Evolutionary conservation across 768 basidiomycete species (phyloP).

Genomic region (Rhodocollybia butyracea): DNA sequence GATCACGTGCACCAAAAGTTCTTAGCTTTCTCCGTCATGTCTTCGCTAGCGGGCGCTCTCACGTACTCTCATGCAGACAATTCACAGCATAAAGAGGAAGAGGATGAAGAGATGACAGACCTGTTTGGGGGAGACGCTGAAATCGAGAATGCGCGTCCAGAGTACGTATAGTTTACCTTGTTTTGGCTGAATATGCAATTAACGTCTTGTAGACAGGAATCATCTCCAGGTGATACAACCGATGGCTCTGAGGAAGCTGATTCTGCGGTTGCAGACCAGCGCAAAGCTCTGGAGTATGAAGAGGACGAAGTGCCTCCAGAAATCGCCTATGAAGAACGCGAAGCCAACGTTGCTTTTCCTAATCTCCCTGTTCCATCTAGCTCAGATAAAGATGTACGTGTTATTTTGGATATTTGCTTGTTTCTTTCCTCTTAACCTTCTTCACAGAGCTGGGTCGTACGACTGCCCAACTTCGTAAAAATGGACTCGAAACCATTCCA

Average conservation of each 20-base stretch:
- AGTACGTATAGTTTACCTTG: neutral
- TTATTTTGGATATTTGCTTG: neutral
- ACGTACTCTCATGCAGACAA: no score
- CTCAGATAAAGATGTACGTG: constrained; percentile 78
- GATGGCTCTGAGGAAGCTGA: constrained; percentile 57
- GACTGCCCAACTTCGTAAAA: constrained; percentile 91
- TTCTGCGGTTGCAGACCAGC: constrained; percentile 24
- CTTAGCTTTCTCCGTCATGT: no score
- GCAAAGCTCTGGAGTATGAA: constrained; percentile 76
- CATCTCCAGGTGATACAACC: constrained; percentile 26
- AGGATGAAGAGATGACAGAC: constrained; percentile 68
- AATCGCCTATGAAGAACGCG: constrained; percentile 52
- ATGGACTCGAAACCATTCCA: constrained; percentile 90
- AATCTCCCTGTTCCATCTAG: constrained; percentile 80
- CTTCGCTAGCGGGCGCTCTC: no score
- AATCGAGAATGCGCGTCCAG: constrained; percentile 13
- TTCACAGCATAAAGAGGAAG: constrained; percentile 22
- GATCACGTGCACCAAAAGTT: no score
- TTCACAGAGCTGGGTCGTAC: constrained; percentile 81
- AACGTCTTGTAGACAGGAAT: neutral
- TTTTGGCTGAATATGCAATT: neutral
- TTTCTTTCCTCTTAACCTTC: constrained; percentile 9
- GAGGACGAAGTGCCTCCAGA: constrained; percentile 70
- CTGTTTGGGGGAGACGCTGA: constrained; percentile 76
- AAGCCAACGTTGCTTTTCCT: constrained; percentile 78